Base-by-base conservation (phyloP, 2,329 filamentous ascomycete genomes). In the Eutypella sp. region DNA sequence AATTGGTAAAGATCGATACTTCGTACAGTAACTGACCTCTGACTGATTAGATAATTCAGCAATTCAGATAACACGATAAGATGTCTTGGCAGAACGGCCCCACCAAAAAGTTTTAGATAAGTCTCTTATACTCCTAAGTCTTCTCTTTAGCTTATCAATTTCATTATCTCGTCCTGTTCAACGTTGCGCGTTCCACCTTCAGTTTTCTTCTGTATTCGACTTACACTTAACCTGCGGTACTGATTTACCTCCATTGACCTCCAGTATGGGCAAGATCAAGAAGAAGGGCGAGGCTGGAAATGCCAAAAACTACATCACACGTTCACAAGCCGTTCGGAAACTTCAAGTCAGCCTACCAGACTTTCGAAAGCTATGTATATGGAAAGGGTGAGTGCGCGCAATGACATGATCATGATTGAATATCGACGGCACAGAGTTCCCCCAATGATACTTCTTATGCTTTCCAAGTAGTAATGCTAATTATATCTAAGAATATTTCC, bases 311-410 rank as follows among this genome's bases (percentile, higher is more conserved):
- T 99, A 92, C 76, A 90, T 99, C 60, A 99, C 93, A 47, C 82
- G 93, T 68, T 96, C 92, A 36, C 90, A 96, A 74, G 93, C 93
- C 39, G 89, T 99, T 60, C 89, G 91, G 69, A 99, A 97, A 75
- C 84, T 99, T 52, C 93, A 99, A 72, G 87, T 99, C 70, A 96
- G 88, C 62, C 82, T 99, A 46, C 90, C 91, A 57, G 93, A 99
- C 72, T 99, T 99, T 73, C 85, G 93, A 72, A 87, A 95, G 73
- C 79, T 99, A 66, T 99, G 93, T 74, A 99, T 99, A 69, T 99
- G 96, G 85, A 97, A 97, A 76, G 93, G 91, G 59, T 61, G 57
- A 42, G 57, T 31, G 4, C 4, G 11, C 15, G 22, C 20, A 25
- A 20, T 29, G 16, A 20, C 13, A 9, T 41, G 8, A 37, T 25